Percentiles rank a stretch among this genome's conserved stretches.
Conservation (phyloP, 1,139 yeast genomes). For the Geotrichum histeridarum region DNA sequence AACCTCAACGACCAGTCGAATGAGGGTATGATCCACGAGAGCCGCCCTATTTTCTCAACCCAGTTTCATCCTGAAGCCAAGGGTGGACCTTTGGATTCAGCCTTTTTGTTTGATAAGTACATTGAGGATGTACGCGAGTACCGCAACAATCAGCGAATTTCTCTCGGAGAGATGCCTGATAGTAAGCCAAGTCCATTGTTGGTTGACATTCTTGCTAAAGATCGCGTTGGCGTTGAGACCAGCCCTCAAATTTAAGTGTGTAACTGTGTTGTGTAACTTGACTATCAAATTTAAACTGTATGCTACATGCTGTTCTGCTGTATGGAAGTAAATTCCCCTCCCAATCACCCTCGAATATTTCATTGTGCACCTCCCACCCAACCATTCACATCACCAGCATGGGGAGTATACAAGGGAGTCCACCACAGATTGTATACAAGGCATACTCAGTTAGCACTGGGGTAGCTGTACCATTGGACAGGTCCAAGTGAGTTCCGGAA, state of each 20-base stretch:
- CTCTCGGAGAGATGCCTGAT: constrained; percentile 39
- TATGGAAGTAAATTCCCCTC: too few relatives aligned
- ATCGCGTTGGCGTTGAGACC: constrained; percentile 57
- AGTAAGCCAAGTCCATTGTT: constrained; percentile 55
- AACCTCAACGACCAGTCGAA: constrained; percentile 92
- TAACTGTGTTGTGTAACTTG: too few relatives aligned
- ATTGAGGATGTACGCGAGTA: constrained; percentile 62
- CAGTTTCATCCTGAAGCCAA: constrained; percentile 99
- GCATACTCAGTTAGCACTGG: constrained; percentile 10
- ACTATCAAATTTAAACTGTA: neutral
- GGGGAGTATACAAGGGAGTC: neutral
- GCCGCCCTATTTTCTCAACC: constrained; percentile 86
- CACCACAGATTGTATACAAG: constrained; percentile 8
- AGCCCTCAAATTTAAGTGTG: constrained; percentile 27
- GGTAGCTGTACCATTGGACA: neutral
- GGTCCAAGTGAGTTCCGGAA: constrained; percentile 6
- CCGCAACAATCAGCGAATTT: constrained; percentile 40
- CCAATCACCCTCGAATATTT: too few relatives aligned
- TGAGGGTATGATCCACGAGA: constrained; percentile 90
- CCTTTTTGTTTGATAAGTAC: constrained; percentile 85
- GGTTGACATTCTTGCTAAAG: constrained; percentile 77
- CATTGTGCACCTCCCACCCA: neutral
- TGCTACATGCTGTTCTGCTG: too few relatives aligned
- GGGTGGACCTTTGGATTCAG: constrained; percentile 95
- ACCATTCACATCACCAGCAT: neutral